Base-by-base conservation (phyloP, 2,329 filamentous ascomycete genomes). In the Ophiostoma novo-ulmi region DNA sequence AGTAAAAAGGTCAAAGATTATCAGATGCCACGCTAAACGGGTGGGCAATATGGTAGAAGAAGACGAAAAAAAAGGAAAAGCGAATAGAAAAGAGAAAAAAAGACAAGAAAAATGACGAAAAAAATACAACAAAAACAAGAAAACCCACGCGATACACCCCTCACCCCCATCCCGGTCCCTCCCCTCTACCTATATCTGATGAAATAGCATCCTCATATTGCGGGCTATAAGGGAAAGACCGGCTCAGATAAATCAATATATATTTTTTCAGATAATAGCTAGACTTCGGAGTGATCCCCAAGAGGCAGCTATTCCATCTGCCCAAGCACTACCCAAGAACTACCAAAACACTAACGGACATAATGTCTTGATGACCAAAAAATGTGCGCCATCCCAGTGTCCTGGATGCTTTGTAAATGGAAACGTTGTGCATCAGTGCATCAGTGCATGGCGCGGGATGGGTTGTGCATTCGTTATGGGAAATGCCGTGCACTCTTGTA, bases 111-210 rank as follows among this genome's bases (percentile, higher is more conserved):
- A 55, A n/a, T 6, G 20, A 41, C 14, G 22, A 58, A 35, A 35
- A 35, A 61, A 35, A 8, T 7, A 31, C 3, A 61, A 26, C 8
- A 35, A 17, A 58, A 3, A 3, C 31, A 22, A 36, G 36, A 35
- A 69, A 63, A 22, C 26, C 58, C 26, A 63, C 58, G 58, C 26
- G 58, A 35, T 63, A 35, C 58, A 61, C 58, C 58, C 58, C 58
- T 35, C 58, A 35, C 58, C 58, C 26, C 58, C 58, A 63, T 63
- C 26, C n/a, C n/a, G 11, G 22, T 13, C 58, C 26, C 58, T 63
- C 58, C 26, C 17, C 26, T 0, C 35, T 14, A 3, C 22, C 31
- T 61, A 5, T 26, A 5, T 63, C 13, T 35, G 26, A 17, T 63
- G 6, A 13, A 35, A 35, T 63, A 35, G 5, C 1, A 63, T 35